These are phyloP conservation scores for Penicillium freii DNA, from an alignment of 2,329 filamentous ascomycete genomes.

Conservation along the genomic window DNA sequence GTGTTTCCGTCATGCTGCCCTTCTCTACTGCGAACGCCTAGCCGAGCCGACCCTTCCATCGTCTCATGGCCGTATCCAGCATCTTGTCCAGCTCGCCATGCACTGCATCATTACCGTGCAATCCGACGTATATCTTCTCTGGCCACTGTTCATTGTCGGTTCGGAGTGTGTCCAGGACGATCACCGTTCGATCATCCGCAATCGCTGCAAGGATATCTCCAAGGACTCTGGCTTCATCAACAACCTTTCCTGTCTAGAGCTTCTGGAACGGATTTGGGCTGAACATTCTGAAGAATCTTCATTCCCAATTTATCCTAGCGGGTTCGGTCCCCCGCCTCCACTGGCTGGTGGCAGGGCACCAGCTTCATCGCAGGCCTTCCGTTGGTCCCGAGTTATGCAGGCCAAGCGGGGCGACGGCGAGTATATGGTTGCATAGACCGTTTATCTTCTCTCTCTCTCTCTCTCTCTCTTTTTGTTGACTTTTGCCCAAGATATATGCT, in stretches of 20 bases:
- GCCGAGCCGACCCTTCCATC: constrained; percentile 73
- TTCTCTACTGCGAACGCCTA: constrained; percentile 86
- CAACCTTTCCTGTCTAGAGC: constrained; percentile 80
- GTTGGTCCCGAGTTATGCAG: constrained; percentile 40
- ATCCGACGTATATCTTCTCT: constrained; percentile 83
- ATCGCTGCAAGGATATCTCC: constrained; percentile 82
- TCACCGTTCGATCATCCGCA: constrained; percentile 74
- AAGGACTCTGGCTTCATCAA: constrained; percentile 89
- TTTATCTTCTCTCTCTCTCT: background rate
- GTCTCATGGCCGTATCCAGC: constrained; percentile 74
- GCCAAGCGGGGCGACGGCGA: constrained; percentile 38
- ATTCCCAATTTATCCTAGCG: constrained; percentile 23
- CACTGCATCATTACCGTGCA: constrained; percentile 79
- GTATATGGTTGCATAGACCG: constrained; percentile 38
- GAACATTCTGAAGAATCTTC: constrained; percentile 33
- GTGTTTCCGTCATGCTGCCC: constrained; percentile 82
- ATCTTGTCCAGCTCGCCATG: constrained; percentile 76
- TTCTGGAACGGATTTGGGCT: constrained; percentile 81
- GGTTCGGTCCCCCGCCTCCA: constrained; percentile 14
- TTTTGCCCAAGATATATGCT: background rate
- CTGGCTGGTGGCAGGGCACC: constrained; percentile 15
- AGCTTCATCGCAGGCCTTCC: constrained; percentile 30
- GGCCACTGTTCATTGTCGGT: constrained; percentile 88
- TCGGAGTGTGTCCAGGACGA: constrained; percentile 82
- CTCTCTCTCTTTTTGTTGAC: background rate